phyloP scores from a whole-genome alignment of 2,329 filamentous ascomycete genomes.

The Cladophialophora chaetospira region DNA sequence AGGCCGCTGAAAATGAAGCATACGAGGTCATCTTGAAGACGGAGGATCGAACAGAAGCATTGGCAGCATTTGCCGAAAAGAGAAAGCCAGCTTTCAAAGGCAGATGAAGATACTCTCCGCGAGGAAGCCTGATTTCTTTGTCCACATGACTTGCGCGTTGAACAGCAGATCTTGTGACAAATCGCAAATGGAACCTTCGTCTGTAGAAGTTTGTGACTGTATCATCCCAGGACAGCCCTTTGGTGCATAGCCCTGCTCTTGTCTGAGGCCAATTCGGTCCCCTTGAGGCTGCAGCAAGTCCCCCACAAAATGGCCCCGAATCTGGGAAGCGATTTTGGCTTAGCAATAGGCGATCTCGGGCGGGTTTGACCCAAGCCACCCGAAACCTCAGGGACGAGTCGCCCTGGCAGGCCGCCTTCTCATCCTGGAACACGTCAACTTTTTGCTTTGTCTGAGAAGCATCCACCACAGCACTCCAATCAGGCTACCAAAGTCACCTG shows the following conservation, averaged over 20 bases:
- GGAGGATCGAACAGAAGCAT: slow-evolving; percentile 83
- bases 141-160: slow-evolving; percentile 2
- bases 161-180: too few species aligned
- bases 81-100: slow-evolving; percentile 67
- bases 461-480: slow-evolving; percentile 7
- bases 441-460: slow-evolving; percentile 16
- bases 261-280: background rate
- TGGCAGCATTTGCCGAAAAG: slow-evolving; percentile 81
- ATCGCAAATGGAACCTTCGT: too few species aligned
- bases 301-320: slow-evolving; percentile 11
- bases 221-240: background rate
- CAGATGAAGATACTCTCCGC: too few species aligned
- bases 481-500: slow-evolving; percentile 23
- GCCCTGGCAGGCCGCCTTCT: background rate
- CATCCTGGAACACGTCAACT: background rate
- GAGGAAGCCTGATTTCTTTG: too few species aligned
- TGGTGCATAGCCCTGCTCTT: background rate
- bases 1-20: slow-evolving; percentile 81
- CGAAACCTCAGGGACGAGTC: background rate
- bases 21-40: slow-evolving; percentile 82
- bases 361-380: slow-evolving; percentile 8
- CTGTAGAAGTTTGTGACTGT: too few species aligned
- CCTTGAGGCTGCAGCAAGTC: background rate
- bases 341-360: slow-evolving; percentile 6
- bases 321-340: background rate